phyloP scores from a whole-genome alignment of 1,284 basidiomycete genomes.

The Leccinum pseudoinsigne region DNA sequence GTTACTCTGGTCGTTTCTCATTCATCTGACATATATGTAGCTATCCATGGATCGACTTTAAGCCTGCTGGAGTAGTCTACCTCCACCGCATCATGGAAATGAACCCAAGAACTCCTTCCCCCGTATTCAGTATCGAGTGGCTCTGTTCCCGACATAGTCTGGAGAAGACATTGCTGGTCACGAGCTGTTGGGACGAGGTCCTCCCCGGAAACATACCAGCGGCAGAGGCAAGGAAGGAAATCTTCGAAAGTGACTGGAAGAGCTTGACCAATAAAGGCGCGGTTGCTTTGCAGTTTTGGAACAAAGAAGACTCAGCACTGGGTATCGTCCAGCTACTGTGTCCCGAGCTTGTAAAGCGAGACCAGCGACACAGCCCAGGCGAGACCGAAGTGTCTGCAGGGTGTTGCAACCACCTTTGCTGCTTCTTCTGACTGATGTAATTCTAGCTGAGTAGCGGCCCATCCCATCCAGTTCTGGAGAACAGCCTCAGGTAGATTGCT shows the following conservation, averaged over 20 bases:
- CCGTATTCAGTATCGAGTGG: background rate
- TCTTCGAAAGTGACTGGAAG: no score
- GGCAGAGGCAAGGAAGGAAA: no score
- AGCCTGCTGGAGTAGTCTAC: slow-evolving; percentile 3
- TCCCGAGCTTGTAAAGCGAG: no score
- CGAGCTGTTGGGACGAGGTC: background rate
- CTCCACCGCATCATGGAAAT: slow-evolving; percentile 10
- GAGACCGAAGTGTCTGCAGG: background rate
- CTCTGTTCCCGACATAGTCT: background rate
- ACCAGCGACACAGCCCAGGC: background rate
- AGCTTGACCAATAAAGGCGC: background rate
- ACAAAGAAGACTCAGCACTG: background rate
- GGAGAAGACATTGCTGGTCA: slow-evolving; percentile 6
- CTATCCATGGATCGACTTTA: background rate
- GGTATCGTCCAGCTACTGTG: background rate
- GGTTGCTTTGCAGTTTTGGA: background rate
- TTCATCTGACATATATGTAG: background rate
- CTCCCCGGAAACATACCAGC: no score
- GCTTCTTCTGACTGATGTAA: background rate
- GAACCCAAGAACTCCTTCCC: background rate
- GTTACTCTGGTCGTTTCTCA: background rate
- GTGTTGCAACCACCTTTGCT: background rate
- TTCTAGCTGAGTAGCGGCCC: background rate
- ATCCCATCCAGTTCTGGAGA: background rate
- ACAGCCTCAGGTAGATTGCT: background rate